Evolutionary conservation across 257 asterid species (phyloP).

Genomic region (Ophiorrhiza pumila): DNA sequence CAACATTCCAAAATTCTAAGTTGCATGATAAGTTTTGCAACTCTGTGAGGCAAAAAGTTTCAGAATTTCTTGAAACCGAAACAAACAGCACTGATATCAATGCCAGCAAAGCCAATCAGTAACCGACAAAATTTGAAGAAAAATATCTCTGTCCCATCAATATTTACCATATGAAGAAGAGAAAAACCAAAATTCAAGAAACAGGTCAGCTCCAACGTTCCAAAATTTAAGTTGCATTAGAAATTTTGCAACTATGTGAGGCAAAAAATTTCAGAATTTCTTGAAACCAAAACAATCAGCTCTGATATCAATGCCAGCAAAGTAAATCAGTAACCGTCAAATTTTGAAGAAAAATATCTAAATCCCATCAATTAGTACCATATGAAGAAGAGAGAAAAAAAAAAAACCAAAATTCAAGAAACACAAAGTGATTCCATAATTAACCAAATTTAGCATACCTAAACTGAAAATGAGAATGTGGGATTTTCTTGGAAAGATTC

Average conservation of each 20-base stretch:
- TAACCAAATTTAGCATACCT: not conserved
- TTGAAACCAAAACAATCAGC: not conserved
- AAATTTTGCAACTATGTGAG: not conserved
- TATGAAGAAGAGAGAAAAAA: constrained; percentile 12
- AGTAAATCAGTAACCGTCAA: not conserved
- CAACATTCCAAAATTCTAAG: not conserved
- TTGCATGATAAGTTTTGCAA: no score
- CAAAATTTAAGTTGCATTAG: not conserved
- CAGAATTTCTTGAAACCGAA: not conserved
- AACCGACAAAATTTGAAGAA: not conserved
- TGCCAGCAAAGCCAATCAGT: constrained; percentile 4
- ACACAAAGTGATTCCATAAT: no score
- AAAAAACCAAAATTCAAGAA: constrained; percentile 3
- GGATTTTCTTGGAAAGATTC: constrained; percentile 18
- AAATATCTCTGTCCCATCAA: not conserved
- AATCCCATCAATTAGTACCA: constrained; percentile 4
- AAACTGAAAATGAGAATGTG: constrained; percentile 14
- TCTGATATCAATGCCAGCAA: constrained; percentile 4
- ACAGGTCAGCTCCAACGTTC: constrained; percentile 21
- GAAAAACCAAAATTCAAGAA: constrained; percentile 4
- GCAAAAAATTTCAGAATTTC: not conserved
- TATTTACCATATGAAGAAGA: constrained; percentile 11
- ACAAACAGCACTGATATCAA: not conserved
- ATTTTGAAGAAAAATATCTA: not conserved
- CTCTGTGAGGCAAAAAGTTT: not conserved